These are phyloP conservation scores for Fusarium sp. DNA, from an alignment of 2,329 filamentous ascomycete genomes.

Conservation along the genomic window DNA sequence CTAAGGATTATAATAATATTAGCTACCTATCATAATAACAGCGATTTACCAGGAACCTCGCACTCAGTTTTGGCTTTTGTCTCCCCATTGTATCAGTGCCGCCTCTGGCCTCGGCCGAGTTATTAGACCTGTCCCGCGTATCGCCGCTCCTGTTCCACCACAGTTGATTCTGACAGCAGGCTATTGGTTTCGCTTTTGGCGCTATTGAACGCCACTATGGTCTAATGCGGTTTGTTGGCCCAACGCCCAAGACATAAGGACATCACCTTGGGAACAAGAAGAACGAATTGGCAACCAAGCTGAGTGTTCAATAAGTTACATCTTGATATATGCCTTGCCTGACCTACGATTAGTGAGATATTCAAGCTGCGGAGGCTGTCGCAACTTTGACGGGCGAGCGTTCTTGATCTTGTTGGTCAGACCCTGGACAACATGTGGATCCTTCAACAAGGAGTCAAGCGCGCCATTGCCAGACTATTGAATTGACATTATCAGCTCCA, in stretches of 20 bases:
- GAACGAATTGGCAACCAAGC: not conserved
- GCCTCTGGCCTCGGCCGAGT: too few species aligned
- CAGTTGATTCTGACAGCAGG: not conserved
- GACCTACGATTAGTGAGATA: not conserved
- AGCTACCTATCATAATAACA: too few species aligned
- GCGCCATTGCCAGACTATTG: not conserved
- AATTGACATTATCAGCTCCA: not conserved
- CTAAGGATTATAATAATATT: too few species aligned
- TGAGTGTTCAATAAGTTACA: too few species aligned
- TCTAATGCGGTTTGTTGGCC: not conserved
- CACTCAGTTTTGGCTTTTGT: too few species aligned
- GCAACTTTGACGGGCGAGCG: not conserved
- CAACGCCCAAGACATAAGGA: not conserved
- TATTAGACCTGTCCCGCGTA: not conserved
- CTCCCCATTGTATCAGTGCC: too few species aligned
- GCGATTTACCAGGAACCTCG: too few species aligned
- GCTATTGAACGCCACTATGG: constrained; percentile 6
- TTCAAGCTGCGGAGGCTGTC: not conserved
- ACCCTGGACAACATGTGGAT: not conserved
- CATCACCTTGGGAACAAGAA: not conserved
- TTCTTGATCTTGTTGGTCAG: not conserved
- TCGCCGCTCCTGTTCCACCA: not conserved
- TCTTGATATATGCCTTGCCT: not conserved
- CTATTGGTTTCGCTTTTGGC: not conserved
- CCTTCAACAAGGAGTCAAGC: not conserved